Evolutionary conservation across 2,329 filamentous ascomycete species (phyloP), one percentile per base, ranked within the genome.

Genomic region (Rhynchosporium secalis): DNA sequence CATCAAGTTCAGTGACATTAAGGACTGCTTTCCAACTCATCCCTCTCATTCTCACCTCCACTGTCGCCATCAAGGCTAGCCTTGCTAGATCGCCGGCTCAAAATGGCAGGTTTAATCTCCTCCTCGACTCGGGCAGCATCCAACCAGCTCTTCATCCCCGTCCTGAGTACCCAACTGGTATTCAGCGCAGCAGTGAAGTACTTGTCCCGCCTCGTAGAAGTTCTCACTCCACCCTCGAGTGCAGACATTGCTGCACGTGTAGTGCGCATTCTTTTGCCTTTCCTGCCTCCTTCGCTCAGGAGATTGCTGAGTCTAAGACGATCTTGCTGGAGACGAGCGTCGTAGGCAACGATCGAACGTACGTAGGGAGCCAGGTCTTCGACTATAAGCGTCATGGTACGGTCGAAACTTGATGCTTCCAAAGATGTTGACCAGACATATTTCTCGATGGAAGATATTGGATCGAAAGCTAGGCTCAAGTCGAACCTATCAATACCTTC

Each of bases 281-380:
- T 73, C 33, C 80, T 81, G 13, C 81, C 83, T 5, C 83, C 83
- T 65, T 87, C 83, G 58, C 83, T 85, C 12, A 90, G 76, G 1
- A 92, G 74, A 59, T 80, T 85, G 66, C 85, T 86, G 9, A 90
- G 75, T 20, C 82, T 81, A 7, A 84, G 73, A 10, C 91, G 84
- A 66, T 91, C 85, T 64, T 85, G 79, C 70, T 92, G 88, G 1
- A 95, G 81, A 1, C 80, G 81, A 26, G 86, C 78, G 69, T 98
- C 94, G 72, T 88, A 90, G 0, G 86, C 81, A 1, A 94, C 86
- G 63, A 99, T 98, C 43, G 83, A 82, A 10, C 96, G 89, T n/a
- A 98, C 84, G 74, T 91, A 98, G 0, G 96, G 95, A 0, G 92
- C 93, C 1, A 98, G 80, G 66, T 99, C 95, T 12, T 88, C 78